Base-by-base conservation (phyloP, 2,329 filamentous ascomycete species). In the Metarhizium sp. region DNA sequence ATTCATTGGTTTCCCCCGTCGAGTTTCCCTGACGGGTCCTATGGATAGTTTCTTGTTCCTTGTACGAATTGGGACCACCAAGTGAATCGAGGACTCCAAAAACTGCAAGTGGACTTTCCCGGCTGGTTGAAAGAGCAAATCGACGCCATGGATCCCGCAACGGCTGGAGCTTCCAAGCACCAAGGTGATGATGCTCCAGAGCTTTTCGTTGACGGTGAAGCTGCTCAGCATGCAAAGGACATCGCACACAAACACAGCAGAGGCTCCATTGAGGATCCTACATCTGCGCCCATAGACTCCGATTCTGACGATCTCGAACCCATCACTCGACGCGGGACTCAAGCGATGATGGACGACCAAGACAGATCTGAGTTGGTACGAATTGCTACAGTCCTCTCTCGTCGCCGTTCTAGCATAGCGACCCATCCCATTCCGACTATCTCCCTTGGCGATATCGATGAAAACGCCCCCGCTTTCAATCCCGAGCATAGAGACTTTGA, bases 401-500 rank as follows among this genome's bases (percentile, higher is more conserved):
- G 65, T 0, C 67, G 69, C 4, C 67, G 65, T 16, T 68, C 67
- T 6, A 60, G 59, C 38, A 59, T 61, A 13, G 59, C 60, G 4
- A 59, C 55, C n/a, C 61, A 55, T 2, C 52, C 57, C 0, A 54
- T 52, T 1, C 59, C 51, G 5, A 51, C 53, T 32, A 55, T 59
- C 40, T 58, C 61, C 0, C 62, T 67, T 8, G 59, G 57, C 4
- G 57, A 54, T 8, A 46, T 62, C 14, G 62, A 64, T 32, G 64
- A 65, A 34, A 58, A 65, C 40, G 68, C 72, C 30, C 66, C 71
- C 0, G 61, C 62, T 2, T 57, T 75, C 2, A 66, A 77, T 53
- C 74, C 75, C 0, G 59, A 65, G 2, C 69, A 66, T 58, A 61
- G 64, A 16, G 59, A 66, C 20, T 78, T 78, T 50, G 72, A 75